Base-by-base conservation (phyloP, 2,329 filamentous ascomycete genomes). In the Epicoccum nigrum region DNA sequence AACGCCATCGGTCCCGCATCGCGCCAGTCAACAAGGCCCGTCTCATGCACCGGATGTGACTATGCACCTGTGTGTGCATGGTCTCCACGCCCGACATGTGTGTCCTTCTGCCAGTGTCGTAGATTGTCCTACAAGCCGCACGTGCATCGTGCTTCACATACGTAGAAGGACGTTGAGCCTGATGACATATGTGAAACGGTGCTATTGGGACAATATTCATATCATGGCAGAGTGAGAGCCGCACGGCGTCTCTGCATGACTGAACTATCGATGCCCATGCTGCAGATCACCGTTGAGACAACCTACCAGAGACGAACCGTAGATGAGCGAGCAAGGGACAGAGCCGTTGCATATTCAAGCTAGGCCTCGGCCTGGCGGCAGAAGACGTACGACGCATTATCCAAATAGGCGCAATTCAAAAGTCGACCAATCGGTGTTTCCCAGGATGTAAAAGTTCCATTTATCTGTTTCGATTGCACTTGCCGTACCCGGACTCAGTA, bases 231-330 rank as follows among this genome's bases (percentile, higher is more conserved):
- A 45, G 42, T 55, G 43, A 60, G 62, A 70, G 65, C 64, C 65
- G 67, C 67, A 67, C 63, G 54, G 60, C 62, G 54, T 55, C 47
- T 52, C 54, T 60, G 65, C 68, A 66, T 63, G 61, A 60, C 59
- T 58, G 52, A 42, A 52, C 54, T 57, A 58, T 60, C 48, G 58
- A 63, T 43, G 58, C 54, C 59, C 53, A 63, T 64, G 60, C 56
- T 43, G 61, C 57, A 62, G 51, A 58, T 61, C 59, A 59, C 43
- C 56, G 57, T 52, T 62, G 56, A 57, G 56, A 53, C 37, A 45
- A 43, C 50, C 48, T 52, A 48, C 45, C 54, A 58, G 37, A 58
- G 53, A 48, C 44, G 49, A 41, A 45, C 21, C 52, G 53, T 42
- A 43, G 31, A 53, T 35, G 46, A 43, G 32, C 19, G 51, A 52